Evolutionary conservation across 768 basidiomycete species (phyloP).

Genomic region (Roridomyces roridus): DNA sequence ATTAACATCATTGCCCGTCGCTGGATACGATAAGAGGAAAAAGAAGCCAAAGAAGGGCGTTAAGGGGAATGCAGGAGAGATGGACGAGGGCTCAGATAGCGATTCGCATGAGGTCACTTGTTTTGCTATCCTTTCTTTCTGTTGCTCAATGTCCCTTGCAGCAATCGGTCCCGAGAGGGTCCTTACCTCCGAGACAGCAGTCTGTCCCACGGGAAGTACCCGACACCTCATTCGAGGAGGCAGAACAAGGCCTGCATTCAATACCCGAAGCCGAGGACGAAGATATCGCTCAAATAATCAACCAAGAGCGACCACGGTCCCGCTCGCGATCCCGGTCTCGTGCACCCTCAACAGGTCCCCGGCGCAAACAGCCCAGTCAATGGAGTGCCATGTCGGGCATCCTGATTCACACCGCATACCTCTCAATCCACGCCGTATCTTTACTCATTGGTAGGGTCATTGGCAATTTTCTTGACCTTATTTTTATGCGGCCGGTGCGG

Average conservation of each 20-base stretch:
- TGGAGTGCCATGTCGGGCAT: slow-evolving; percentile 46
- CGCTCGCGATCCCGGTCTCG: slow-evolving; percentile 36
- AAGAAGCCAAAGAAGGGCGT: slow-evolving; percentile 57
- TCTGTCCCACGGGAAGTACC: slow-evolving; percentile 23
- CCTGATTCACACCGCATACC: slow-evolving; percentile 35
- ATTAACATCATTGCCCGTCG: slow-evolving; percentile 70
- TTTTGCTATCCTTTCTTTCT: background rate
- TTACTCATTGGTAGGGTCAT: slow-evolving; percentile 54
- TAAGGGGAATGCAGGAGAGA: slow-evolving; percentile 57
- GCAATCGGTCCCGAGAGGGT: slow-evolving; percentile 42
- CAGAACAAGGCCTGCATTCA: slow-evolving; percentile 61
- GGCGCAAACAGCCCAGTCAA: slow-evolving; percentile 26
- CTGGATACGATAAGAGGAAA: slow-evolving; percentile 66
- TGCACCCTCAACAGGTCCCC: slow-evolving; percentile 30
- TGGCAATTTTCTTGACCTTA: slow-evolving; percentile 53
- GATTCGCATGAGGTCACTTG: slow-evolving; percentile 41
- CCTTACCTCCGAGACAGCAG: slow-evolving; percentile 44
- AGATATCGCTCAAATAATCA: slow-evolving; percentile 28
- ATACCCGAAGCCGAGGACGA: slow-evolving; percentile 73
- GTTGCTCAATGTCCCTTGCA: slow-evolving; percentile 17
- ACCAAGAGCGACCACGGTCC: slow-evolving; percentile 29
- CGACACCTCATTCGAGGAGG: slow-evolving; percentile 48
- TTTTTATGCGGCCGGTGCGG: slow-evolving; percentile 54
- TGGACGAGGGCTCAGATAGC: slow-evolving; percentile 53
- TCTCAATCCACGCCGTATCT: slow-evolving; percentile 34